Evolutionary conservation across 2,329 filamentous ascomycete genomes (phyloP).

Genomic region (Balansia obtecta): DNA sequence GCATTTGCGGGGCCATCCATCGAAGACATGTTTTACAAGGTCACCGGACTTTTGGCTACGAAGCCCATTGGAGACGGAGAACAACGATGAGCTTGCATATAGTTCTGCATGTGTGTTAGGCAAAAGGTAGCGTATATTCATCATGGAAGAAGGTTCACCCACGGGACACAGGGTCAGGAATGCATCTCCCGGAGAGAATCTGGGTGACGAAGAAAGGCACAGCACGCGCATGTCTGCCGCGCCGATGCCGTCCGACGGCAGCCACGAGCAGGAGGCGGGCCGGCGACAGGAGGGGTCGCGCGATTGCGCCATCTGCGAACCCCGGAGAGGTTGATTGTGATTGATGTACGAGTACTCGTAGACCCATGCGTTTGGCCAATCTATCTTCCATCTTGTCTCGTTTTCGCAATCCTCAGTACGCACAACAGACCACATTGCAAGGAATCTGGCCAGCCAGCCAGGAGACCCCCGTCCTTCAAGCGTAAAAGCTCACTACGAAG

Average conservation of each 20-base stretch:
- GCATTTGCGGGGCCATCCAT: conserved; percentile 59
- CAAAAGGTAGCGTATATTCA: background rate
- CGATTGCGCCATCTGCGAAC: conserved; percentile 4
- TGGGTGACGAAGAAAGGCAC: too few species aligned
- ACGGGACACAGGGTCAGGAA: background rate
- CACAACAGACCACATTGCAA: too few species aligned
- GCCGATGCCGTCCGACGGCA: background rate
- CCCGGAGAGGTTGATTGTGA: background rate
- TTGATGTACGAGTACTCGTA: too few species aligned
- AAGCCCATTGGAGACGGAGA: conserved; percentile 20
- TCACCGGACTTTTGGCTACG: conserved; percentile 47
- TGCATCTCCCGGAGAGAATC: background rate
- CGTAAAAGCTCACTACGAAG: too few species aligned
- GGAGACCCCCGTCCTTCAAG: too few species aligned
- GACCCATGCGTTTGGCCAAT: too few species aligned
- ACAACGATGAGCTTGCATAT: background rate
- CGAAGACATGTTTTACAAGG: conserved; percentile 63
- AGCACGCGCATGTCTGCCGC: background rate
- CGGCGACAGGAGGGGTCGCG: background rate
- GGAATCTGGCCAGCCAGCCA: too few species aligned
- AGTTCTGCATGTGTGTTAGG: background rate
- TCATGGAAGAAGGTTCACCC: background rate
- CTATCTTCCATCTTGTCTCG: too few species aligned
- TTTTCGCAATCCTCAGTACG: too few species aligned
- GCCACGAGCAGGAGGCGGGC: background rate